Base-by-base conservation (phyloP, 805 yeast species). In the Myxozyma monticola region DNA sequence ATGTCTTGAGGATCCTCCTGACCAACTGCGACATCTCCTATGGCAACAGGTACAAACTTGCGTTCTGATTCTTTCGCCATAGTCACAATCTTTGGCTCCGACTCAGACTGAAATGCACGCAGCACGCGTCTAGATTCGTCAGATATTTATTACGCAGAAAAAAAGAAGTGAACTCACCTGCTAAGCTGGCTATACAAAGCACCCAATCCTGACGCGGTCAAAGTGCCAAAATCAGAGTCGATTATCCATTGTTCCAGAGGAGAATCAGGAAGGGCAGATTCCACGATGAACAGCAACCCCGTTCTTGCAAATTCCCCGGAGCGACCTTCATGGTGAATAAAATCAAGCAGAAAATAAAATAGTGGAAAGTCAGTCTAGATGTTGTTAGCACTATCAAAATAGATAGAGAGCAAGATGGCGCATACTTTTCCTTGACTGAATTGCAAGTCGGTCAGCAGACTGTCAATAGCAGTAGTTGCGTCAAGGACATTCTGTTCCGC, bases 161-260 rank as follows among this genome's bases (percentile, higher is more conserved):
- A 35, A 28, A 14, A 20, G 30, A 15, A 21, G 3, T 46, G 48
- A 8, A 31, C 59, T 14, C 49, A 51, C 48, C 62, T 36, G 37
- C 54, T 57, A 4, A 59, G 38, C 30, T 60, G 63, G 25, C 60
- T 57, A 33, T 58, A 60, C 17, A 65, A 37, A 2, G 68, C 68
- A 3, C 66, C 64, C n/a, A 65, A 48, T 2, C 67, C 65, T 6
- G 68, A 64, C 1, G 64, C 65, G 48, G 65, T 48, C 22, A 65
- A 49, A 5, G 66, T 60, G 12, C 62, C 59, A 35, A 63, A 54
- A 43, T 65, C 66, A 29, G 65, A 54, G 5, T 48, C 42, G 9
- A 62, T 15, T 10, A 62, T 47, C 68, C 68, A 64, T 7, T 38
- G 28, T 35, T 57, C 65, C 7, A 64, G 48, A 21, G 46, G 43